Evolutionary conservation across 768 basidiomycete species (phyloP).

Genomic region (Phanerodontia chrysosporium): DNA sequence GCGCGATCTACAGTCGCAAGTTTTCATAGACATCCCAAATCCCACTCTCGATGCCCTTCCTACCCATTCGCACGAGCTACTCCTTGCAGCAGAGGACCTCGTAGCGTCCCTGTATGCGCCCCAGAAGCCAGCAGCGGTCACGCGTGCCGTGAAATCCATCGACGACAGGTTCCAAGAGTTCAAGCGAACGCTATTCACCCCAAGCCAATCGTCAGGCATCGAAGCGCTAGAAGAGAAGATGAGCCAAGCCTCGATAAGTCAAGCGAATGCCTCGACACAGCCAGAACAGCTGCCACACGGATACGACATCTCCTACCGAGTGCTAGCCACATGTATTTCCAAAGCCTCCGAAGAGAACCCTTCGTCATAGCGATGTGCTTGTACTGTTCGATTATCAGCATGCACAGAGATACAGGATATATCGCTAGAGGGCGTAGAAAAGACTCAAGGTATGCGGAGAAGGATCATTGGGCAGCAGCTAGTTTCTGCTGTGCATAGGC

Average conservation of each 20-base stretch:
- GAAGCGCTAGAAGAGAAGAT: constrained; percentile 25
- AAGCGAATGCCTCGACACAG: constrained; percentile 12
- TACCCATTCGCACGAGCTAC: constrained; percentile 44
- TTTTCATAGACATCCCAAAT: constrained; percentile 21
- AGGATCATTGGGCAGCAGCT: neutral
- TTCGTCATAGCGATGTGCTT: neutral
- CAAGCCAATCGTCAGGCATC: neutral
- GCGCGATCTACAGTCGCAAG: constrained; percentile 34
- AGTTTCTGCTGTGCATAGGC: neutral
- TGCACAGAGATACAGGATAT: neutral
- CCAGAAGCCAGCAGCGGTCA: constrained; percentile 45
- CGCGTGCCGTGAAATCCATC: constrained; percentile 35
- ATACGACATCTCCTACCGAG: constrained; percentile 51
- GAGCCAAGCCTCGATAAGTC: neutral
- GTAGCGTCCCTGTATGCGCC: constrained; percentile 63
- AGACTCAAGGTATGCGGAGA: neutral
- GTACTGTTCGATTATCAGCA: neutral
- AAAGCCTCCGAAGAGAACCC: neutral
- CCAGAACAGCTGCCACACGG: constrained; percentile 40
- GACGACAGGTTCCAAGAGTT: constrained; percentile 34
- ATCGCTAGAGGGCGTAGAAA: neutral
- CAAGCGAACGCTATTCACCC: constrained; percentile 25
- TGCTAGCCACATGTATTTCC: neutral
- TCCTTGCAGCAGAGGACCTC: constrained; percentile 60
- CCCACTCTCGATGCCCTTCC: constrained; percentile 48